These are phyloP conservation scores for Salmacisia buchloeana DNA, from an alignment of 1,284 basidiomycete genomes.

Conservation along the genomic window DNA sequence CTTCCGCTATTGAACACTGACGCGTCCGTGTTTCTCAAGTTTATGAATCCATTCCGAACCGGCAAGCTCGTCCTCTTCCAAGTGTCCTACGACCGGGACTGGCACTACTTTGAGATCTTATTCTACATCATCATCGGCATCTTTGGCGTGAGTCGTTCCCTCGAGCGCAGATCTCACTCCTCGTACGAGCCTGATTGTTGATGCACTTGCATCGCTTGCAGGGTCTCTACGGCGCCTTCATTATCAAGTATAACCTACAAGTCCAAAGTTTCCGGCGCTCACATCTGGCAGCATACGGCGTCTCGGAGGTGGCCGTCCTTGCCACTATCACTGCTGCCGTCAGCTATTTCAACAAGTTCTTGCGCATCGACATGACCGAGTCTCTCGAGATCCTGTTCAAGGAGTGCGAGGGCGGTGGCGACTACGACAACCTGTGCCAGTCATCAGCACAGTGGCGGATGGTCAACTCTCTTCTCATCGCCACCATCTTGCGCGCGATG, in stretches of 20 bases:
- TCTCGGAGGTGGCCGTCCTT: conserved; percentile 78
- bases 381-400: conserved; percentile 61
- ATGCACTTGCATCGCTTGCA: conserved; percentile 55
- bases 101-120: conserved; percentile 73
- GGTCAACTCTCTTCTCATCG: conserved; percentile 63
- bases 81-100: conserved; percentile 85
- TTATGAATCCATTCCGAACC: conserved; percentile 80
- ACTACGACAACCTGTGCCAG: conserved; percentile 64
- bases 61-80: conserved; percentile 61
- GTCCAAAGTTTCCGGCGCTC: conserved; percentile 60
- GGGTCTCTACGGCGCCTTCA: conserved; percentile 86
- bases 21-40: conserved; percentile 61
- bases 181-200: conserved; percentile 39
- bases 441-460: conserved; percentile 66
- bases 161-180: background rate
- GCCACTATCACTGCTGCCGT: conserved; percentile 53
- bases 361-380: conserved; percentile 89
- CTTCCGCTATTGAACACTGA: background rate
- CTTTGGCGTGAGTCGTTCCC: conserved; percentile 64
- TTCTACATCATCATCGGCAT: conserved; percentile 82
- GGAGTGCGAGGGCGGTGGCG: conserved; percentile 57
- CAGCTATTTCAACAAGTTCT: conserved; percentile 86
- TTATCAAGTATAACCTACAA: conserved; percentile 76
- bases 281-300: conserved; percentile 59
- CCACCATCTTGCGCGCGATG: conserved; percentile 55